These are phyloP conservation scores for Thymus quinquecostatus DNA, from an alignment of 257 asterid genomes.

Conservation along the genomic window DNA sequence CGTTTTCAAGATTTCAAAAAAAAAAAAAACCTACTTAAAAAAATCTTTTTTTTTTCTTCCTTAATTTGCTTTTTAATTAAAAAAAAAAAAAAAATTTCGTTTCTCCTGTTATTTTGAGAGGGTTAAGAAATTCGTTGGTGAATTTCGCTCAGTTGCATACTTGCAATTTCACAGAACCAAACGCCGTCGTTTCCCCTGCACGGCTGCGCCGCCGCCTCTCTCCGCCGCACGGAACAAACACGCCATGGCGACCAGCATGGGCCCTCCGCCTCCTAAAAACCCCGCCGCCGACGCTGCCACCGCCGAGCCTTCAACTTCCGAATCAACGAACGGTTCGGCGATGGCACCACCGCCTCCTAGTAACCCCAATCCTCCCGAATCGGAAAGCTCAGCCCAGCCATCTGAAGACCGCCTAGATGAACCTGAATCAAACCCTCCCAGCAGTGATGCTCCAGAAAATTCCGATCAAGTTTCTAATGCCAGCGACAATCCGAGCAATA, in stretches of 20 bases:
- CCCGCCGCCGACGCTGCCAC: constrained; percentile 33
- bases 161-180: constrained; percentile 8
- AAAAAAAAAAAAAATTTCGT: too few species aligned
- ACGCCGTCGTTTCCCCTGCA: constrained; percentile 18
- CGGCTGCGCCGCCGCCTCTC: constrained; percentile 29
- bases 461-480: constrained; percentile 29
- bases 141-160: background rate
- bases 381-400: constrained; percentile 35
- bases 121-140: background rate
- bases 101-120: too few species aligned
- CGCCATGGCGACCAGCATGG: constrained; percentile 64
- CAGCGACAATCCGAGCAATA: constrained; percentile 23
- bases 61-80: too few species aligned
- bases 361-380: constrained; percentile 36
- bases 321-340: constrained; percentile 27
- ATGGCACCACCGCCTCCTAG: constrained; percentile 56
- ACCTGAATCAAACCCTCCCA: constrained; percentile 35
- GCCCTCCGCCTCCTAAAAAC: constrained; percentile 68
- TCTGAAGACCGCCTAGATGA: constrained; percentile 24
- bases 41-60: too few species aligned
- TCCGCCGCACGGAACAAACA: constrained; percentile 25
- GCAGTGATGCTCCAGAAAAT: constrained; percentile 24
- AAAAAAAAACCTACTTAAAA: too few species aligned
- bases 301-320: constrained; percentile 44
- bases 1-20: too few species aligned